Evolutionary conservation across 305 asterid genomes (phyloP).

Genomic region (Solanum chacoense): DNA sequence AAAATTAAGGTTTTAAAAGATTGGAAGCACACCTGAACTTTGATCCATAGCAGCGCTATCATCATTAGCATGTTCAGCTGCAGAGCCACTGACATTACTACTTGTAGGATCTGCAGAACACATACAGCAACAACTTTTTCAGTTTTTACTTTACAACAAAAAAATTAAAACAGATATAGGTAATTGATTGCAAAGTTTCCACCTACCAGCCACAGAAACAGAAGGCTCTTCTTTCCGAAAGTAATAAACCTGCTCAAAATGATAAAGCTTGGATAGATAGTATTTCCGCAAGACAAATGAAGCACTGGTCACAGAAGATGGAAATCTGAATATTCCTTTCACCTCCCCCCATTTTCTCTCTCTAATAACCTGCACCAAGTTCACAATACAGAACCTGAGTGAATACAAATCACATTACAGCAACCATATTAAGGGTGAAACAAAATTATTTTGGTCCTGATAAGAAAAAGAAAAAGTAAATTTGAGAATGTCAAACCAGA

Average conservation of each 20-base stretch:
- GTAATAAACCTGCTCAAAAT: slow-evolving; percentile 94
- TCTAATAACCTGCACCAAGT: slow-evolving; percentile 47
- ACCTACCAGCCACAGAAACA: slow-evolving; percentile 28
- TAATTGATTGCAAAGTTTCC: slow-evolving; percentile 3
- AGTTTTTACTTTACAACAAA: background rate
- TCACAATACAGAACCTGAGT: background rate
- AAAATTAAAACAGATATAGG: background rate
- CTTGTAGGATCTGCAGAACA: slow-evolving; percentile 31
- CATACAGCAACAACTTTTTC: background rate
- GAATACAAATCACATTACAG: background rate
- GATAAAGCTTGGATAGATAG: slow-evolving; percentile 74
- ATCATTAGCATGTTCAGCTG: slow-evolving; percentile 26
- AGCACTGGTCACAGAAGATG: slow-evolving; percentile 72
- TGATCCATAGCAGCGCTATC: slow-evolving; percentile 34
- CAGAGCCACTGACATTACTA: slow-evolving; percentile 21
- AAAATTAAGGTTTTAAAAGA: background rate
- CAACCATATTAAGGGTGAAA: background rate
- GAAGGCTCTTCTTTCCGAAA: slow-evolving; percentile 66
- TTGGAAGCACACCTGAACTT: slow-evolving; percentile 37
- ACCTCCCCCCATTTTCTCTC: slow-evolving; percentile 96
- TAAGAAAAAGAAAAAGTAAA: background rate
- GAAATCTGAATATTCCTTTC: slow-evolving; percentile 63
- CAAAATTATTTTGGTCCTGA: background rate
- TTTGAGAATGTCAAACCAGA: background rate
- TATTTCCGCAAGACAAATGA: slow-evolving; percentile 73